phyloP scores from a whole-genome alignment of 495 filamentous ascomycete genomes.

The Baudoinia panamericana region DNA sequence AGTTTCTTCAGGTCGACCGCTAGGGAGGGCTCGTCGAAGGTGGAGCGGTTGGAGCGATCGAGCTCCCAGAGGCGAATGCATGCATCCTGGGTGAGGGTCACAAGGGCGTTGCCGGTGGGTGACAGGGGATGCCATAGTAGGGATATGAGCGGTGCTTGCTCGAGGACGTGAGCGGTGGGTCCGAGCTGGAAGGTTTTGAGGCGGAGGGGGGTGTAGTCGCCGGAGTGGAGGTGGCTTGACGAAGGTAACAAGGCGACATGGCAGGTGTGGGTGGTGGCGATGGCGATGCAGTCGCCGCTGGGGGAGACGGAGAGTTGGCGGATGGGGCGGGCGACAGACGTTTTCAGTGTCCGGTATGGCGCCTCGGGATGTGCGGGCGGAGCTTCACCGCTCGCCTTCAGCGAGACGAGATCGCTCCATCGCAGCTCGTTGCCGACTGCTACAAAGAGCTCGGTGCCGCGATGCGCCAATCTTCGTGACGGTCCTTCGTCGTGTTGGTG shows the following conservation, averaged over 20 bases:
- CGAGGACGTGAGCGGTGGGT: conserved; percentile 75
- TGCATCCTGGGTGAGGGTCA: conserved; percentile 75
- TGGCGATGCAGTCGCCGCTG: conserved; percentile 61
- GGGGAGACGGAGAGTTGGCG: conserved; percentile 72
- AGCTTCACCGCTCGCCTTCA: conserved; percentile 39
- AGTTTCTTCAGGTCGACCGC: conserved; percentile 73
- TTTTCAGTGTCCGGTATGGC: conserved; percentile 43
- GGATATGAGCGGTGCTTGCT: conserved; percentile 60
- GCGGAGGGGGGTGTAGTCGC: conserved; percentile 51
- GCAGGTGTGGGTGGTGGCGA: conserved; percentile 70
- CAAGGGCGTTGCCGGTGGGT: conserved; percentile 52
- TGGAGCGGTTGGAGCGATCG: conserved; percentile 62
- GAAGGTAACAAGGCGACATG: conserved; percentile 71
- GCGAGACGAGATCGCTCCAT: conserved; percentile 62
- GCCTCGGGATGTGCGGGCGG: conserved; percentile 5
- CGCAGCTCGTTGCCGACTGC: conserved; percentile 74
- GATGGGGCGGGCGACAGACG: conserved; percentile 60
- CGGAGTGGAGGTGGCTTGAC: conserved; percentile 52
- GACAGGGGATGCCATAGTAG: conserved; percentile 82
- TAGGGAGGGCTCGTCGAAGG: conserved; percentile 68
- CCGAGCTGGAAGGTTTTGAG: conserved; percentile 74
- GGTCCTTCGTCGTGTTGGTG: conserved; percentile 38
- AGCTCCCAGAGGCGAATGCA: conserved; percentile 81
- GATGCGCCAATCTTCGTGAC: conserved; percentile 51
- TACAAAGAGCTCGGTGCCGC: conserved; percentile 70